Evolutionary conservation across 1,139 yeast species (phyloP).

Genomic region (Protomyces pachydermus): DNA sequence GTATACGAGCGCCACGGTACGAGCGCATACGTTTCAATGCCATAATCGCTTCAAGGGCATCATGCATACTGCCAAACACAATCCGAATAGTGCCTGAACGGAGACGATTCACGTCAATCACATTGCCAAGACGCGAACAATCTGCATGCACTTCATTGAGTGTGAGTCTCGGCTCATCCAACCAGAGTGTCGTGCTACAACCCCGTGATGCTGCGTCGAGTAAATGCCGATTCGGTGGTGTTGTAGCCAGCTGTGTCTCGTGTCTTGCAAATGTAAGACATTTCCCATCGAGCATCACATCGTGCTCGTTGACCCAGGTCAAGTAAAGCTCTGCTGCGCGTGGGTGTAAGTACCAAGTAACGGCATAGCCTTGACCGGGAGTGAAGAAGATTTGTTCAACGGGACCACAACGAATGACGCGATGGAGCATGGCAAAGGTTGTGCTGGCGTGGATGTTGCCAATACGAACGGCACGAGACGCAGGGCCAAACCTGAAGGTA

Average conservation of each 20-base stretch:
- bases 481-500: too few relatives aligned
- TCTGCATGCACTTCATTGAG: neutral
- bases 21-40: neutral
- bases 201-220: neutral
- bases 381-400: neutral
- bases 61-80: neutral
- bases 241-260: neutral
- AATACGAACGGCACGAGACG: neutral
- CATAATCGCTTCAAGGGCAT: neutral
- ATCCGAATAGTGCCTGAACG: constrained; percentile 3
- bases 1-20: neutral
- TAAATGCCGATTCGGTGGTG: neutral
- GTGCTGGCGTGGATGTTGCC: neutral
- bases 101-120: neutral
- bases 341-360: neutral
- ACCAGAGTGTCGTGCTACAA: neutral
- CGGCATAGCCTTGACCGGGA: neutral
- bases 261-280: neutral
- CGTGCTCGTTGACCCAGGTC: neutral
- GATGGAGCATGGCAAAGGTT: neutral
- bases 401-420: neutral
- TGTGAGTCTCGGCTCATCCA: neutral
- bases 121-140: neutral
- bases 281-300: neutral
- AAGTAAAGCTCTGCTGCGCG: neutral